A percentile compares a stretch with the other conserved stretches of the same genome.
These are phyloP conservation scores for Rhizophora apiculata DNA, from an alignment of 345 rosid genomes.

Conservation along the genomic window DNA sequence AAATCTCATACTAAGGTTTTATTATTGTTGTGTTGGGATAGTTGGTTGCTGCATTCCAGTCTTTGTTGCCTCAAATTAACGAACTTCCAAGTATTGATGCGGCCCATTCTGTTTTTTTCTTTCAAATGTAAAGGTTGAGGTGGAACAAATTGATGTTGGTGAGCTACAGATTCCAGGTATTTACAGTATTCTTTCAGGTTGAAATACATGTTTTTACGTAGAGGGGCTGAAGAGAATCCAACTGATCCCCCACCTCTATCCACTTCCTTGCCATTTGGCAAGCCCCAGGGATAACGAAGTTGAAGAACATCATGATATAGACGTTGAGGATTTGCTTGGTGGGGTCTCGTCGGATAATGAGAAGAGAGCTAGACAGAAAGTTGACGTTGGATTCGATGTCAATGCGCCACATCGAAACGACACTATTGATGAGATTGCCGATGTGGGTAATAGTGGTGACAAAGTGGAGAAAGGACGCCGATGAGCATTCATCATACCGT, in stretches of 20 bases:
- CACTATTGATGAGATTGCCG: slow-evolving; percentile 62
- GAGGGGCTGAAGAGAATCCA: too few species aligned
- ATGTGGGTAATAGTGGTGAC: too few species aligned
- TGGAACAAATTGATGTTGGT: slow-evolving; percentile 72
- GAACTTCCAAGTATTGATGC: background rate
- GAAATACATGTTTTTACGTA: background rate
- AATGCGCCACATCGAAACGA: slow-evolving; percentile 48
- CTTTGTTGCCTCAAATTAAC: background rate
- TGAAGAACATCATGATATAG: slow-evolving; percentile 63
- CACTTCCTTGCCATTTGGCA: slow-evolving; percentile 25
- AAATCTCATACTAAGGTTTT: too few species aligned
- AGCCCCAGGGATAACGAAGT: slow-evolving; percentile 47
- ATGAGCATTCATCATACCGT: too few species aligned
- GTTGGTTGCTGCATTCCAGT: background rate
- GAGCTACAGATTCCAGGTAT: slow-evolving; percentile 50
- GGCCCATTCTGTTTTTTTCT: background rate
- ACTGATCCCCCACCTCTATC: slow-evolving; percentile 28
- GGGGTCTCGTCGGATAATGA: slow-evolving; percentile 46
- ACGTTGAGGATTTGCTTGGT: slow-evolving; percentile 60
- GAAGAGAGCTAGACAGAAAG: slow-evolving; percentile 31
- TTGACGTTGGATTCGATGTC: slow-evolving; percentile 21
- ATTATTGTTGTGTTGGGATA: background rate
- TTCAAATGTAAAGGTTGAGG: slow-evolving; percentile 49
- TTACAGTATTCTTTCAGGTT: slow-evolving; percentile 10
- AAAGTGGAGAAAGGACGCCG: slow-evolving; percentile 47